Evolutionary conservation across 2,329 filamentous ascomycete species (phyloP).

Genomic region (Ceratocystis papillata): DNA sequence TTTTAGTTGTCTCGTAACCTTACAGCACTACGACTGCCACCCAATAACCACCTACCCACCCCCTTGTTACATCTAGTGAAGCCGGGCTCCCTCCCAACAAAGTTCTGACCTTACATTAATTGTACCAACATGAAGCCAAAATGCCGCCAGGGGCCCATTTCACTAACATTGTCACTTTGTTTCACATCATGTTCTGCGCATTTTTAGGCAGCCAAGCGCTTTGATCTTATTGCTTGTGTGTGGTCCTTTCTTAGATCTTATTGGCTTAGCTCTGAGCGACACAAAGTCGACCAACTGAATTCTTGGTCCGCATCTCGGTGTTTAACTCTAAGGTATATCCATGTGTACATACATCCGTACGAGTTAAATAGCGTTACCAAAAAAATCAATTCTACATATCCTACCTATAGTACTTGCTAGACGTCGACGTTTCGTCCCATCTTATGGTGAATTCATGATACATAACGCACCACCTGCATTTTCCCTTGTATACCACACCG

Average conservation of each 20-base stretch:
- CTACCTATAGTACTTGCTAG: not conserved
- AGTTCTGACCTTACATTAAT: not conserved
- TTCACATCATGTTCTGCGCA: not conserved
- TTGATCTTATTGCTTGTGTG: not conserved
- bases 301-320: not conserved
- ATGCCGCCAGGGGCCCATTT: conserved; percentile 4
- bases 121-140: not conserved
- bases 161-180: conserved; percentile 1
- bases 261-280: not conserved
- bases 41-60: not conserved
- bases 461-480: not conserved
- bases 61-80: not conserved
- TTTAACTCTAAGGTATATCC: not conserved
- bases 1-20: not conserved
- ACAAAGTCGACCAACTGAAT: not conserved
- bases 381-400: not conserved
- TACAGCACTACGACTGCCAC: not conserved
- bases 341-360: not conserved
- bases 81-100: not conserved
- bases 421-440: not conserved
- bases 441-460: not conserved
- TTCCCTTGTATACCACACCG: not conserved
- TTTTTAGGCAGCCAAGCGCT: conserved; percentile 8
- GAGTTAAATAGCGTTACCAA: not conserved
- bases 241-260: not conserved